phyloP scores from a whole-genome alignment of 768 basidiomycete species.

The Lyophyllum shimeji region DNA sequence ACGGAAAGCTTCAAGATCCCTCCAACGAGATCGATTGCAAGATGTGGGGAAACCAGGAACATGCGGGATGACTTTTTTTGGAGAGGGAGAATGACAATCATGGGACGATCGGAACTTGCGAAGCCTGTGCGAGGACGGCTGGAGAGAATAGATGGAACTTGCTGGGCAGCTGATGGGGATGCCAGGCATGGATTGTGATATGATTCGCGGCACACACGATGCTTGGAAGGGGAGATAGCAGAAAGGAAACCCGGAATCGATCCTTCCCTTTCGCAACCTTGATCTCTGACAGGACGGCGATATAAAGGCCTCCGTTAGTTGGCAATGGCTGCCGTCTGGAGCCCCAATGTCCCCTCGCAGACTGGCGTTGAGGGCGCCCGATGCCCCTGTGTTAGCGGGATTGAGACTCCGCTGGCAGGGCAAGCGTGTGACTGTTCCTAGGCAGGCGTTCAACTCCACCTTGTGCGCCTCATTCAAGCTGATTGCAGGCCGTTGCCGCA shows the following conservation, averaged over 20 bases:
- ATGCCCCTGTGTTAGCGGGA: not conserved
- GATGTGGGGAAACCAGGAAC: slow-evolving; percentile 1
- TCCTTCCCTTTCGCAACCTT: slow-evolving; percentile 6
- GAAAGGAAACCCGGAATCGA: slow-evolving; percentile 15
- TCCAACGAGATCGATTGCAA: not conserved
- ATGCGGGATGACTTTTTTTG: not conserved
- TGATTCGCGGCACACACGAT: slow-evolving; percentile 17
- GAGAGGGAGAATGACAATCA: slow-evolving; percentile 6
- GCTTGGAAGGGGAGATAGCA: slow-evolving; percentile 13
- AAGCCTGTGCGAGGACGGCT: not conserved
- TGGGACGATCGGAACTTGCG: slow-evolving; percentile 7
- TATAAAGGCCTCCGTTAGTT: slow-evolving; percentile 2
- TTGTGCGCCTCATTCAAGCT: slow-evolving; percentile 10
- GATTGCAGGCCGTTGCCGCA: slow-evolving; percentile 2
- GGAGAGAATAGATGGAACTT: not conserved
- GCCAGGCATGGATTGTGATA: not conserved
- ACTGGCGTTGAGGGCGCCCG: not conserved
- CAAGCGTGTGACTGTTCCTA: slow-evolving; percentile 18
- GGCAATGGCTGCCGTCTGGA: not conserved
- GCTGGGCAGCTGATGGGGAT: not conserved
- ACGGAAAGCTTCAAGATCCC: not conserved
- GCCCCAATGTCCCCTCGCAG: not conserved
- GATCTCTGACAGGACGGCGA: not conserved
- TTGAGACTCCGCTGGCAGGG: slow-evolving; percentile 18
- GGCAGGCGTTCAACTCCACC: slow-evolving; percentile 4